Evolutionary conservation across 1,284 basidiomycete species (phyloP), one percentile per base, ranked within the genome.

Genomic region (Ceratorhiza oryzae-sativae): DNA sequence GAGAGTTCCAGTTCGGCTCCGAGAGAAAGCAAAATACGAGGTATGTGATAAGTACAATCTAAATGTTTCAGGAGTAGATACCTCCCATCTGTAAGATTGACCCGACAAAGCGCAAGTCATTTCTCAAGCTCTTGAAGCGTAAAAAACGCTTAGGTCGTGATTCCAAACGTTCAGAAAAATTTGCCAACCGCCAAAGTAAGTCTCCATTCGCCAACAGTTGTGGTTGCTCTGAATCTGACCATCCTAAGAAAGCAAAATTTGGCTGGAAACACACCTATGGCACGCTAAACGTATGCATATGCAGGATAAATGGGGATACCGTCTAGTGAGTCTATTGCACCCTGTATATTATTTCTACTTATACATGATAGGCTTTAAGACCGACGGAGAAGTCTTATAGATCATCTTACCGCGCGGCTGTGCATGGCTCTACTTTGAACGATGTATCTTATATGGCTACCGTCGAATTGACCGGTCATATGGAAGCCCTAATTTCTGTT

Each of bases 211-310:
- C 18, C 27, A n/a, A 60, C 13, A 72, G 49, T 30, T 42, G 32
- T 23, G 5, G 27, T 23, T 36, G 18, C 51, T 1, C 18, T 42
- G 2, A n/a, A 46, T 60, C 8, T 32, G 55, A 41, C 6, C 36
- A 13, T 39, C 36, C 41, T 70, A 58, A 94, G 93, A 83, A 30
- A 84, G 92, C 75, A 97, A 97, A 79, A 82, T 84, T 9, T 97
- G 95, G 95, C 86, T 98, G 0, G 93, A 95, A 77, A 95, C 94
- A 3, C 95, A 97, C 79, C 80, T 97, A 27, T 97, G 94, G 92
- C 95, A 97, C 77, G 91, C 95, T 0, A 97, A 97, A 80, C 87
- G 95, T 1, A 95, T 95, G 88, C 88, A 91, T 75, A 97, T 97
- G 95, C 85, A 89, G 75, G 89, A 89, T 75, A 84, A 92, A 79